Evolutionary conservation across 2,329 filamentous ascomycete genomes (phyloP), one percentile per base, ranked within the genome.

Genomic region (Talaromyces atroroseus): DNA sequence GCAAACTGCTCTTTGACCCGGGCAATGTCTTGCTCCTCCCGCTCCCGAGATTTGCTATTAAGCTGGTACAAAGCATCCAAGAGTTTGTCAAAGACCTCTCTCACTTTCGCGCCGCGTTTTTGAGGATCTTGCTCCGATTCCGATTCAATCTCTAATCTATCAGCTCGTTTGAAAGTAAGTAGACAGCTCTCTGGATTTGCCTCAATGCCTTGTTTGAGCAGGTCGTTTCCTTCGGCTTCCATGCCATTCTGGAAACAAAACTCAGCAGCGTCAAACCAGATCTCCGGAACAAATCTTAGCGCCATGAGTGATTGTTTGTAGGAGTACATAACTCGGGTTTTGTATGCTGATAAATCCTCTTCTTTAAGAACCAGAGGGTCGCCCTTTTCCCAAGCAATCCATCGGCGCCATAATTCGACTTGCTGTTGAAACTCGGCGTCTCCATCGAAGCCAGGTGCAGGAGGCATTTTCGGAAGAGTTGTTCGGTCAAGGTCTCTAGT

Each of bases 251-350:
- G 82, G 66, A 91, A 91, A 71, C 90, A 96, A 84, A 92, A 97
- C 62, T 95, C 89, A 0, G 92, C 89, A 10, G 91, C 92, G 59
- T 96, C 91, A 50, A 91, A 92, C 94, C 94, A 99, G 64, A 96
- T 86, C 68, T 95, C 89, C 3, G 94, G 92, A 83, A 92, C 94
- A 73, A 97, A 99, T 51, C 92, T 86, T 55, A 99, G 77, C 3
- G 91, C 87, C 88, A 96, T 96, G 48, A 95, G 76, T 4, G 92
- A 90, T 70, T 96, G 92, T 70, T 91, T 94, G 78, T 96, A 97
- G 61, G 90, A 87, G 71, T 95, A 95, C 7, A 96, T 73, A 44
- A 97, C 83, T 42, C 94, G 86, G 62, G 88, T 82, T 62, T 87
- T 88, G 73, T 87, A 94, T 6, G 83, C 80, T 52, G 84, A 81